Evolutionary conservation across 352 stramenopile species (phyloP), one percentile per base, ranked within the genome.

Genomic region (Phytophthora hibernalis): DNA sequence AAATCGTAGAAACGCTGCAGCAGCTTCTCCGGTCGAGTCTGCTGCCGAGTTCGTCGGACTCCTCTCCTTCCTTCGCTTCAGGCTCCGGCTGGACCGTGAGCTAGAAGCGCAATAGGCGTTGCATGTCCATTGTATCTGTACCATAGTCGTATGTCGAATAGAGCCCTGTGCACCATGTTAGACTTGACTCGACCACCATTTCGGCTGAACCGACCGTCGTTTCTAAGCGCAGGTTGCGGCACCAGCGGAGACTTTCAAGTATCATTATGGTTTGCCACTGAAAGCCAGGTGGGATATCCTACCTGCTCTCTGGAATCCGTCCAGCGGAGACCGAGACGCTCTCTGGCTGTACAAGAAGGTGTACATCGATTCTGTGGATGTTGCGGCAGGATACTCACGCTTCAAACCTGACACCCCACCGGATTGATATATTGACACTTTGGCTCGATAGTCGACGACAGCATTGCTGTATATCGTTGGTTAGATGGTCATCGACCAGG

Each of bases 1-100:
- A 61, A 15, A 68, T 84, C 21, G 73, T 76, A 2, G 60, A 64
- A 30, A 72, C 67, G 10, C 60, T 77, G 8, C 54, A 68, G 16
- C 54, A 66, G 10, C 35, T 77, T 33, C 45, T 70, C 24, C 20
- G 43, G 16, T 76, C 35, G 48, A 80, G 55, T 33, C 15, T 48
- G 12, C 24, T 37, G 24, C 42, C 49, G 9, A 68, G 44, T 47
- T 67, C 53, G 0, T 76, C 68, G 2, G 47, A 68, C 21, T 76
- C 63, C 12, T 49, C 58, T 20, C 54, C 58, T 8, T 72, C 56
- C 22, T 65, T 70, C n/a, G 37, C 43, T 8, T 70, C 66, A 5
- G 61, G 43, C 4, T 68, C 61, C 1, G 51, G 35, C 18, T 74
- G 66, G 66, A 70, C 54, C 5, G 66, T 38, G 5, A 65, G 22